phyloP scores from a whole-genome alignment of 169 alveolate genomes.

The Cryptosporidium bovis region DNA sequence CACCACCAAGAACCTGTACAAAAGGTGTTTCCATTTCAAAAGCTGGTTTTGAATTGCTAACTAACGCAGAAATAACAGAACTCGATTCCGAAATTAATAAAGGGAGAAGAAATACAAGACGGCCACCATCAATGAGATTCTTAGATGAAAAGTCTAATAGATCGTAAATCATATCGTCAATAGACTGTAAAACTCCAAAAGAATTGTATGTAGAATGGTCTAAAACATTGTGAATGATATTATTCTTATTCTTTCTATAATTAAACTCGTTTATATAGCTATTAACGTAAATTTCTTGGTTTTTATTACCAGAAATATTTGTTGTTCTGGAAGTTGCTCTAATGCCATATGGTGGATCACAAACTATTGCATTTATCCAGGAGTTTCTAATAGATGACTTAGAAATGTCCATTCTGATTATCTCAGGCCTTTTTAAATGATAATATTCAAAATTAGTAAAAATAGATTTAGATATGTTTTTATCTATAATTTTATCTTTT shows the following conservation, averaged over 20 bases:
- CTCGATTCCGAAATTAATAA: slow-evolving; percentile 9
- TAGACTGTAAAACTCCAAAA: slow-evolving; percentile 25
- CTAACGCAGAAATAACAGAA: slow-evolving; percentile 1
- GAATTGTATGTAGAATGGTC: not conserved
- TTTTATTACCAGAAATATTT: not conserved
- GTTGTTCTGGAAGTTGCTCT: slow-evolving; percentile 87
- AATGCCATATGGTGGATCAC: slow-evolving; percentile 98
- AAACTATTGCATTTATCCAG: slow-evolving; percentile 94
- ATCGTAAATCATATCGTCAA: slow-evolving; percentile 74
- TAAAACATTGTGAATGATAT: not conserved
- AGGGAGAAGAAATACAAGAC: slow-evolving; percentile 86
- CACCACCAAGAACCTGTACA: slow-evolving; percentile 61
- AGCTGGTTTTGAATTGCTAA: not conserved
- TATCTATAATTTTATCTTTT: slow-evolving; percentile 71
- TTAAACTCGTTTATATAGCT: slow-evolving; percentile 12
- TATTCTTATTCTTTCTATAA: slow-evolving; percentile 1
- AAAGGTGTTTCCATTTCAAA: slow-evolving; percentile 33
- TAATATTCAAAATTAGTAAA: slow-evolving; percentile 89
- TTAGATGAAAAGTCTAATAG: slow-evolving; percentile 78
- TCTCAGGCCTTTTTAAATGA: slow-evolving; percentile 85
- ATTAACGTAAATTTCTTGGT: not conserved
- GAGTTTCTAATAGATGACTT: slow-evolving; percentile 59
- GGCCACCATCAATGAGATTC: slow-evolving; percentile 82
- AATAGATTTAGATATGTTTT: slow-evolving; percentile 79
- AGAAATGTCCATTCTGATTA: slow-evolving; percentile 79